Evolutionary conservation across 108 stramenopile species (phyloP).

Genomic region (Conticribra weissflogii): DNA sequence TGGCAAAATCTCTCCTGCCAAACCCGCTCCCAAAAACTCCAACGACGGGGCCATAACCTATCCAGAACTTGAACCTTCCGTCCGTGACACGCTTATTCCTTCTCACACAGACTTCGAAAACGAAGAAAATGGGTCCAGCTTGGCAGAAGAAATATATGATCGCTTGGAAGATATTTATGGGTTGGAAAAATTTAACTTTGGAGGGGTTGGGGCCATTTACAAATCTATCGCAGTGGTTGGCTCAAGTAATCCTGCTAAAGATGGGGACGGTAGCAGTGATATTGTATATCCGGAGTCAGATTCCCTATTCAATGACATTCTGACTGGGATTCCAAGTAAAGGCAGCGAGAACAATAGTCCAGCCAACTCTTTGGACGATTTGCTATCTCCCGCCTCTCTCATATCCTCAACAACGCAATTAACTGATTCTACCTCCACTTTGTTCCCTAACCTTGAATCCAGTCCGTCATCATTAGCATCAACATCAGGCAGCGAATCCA

Average conservation of each 20-base stretch:
- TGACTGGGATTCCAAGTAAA: too few relatives aligned
- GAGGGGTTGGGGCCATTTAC: conserved; percentile 35
- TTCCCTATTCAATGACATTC: conserved; percentile 62
- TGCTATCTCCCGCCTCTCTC: not conserved
- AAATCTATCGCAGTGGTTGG: conserved; percentile 20
- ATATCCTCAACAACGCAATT: not conserved
- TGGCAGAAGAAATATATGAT: conserved; percentile 79
- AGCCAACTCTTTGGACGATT: conserved; percentile 15
- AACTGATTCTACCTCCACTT: not conserved
- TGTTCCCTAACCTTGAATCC: not conserved
- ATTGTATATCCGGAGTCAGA: conserved; percentile 3
- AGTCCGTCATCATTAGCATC: not conserved
- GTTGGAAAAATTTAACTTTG: conserved; percentile 77
- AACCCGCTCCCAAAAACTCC: not conserved
- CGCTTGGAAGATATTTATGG: conserved; percentile 86
- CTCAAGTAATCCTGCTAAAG: not conserved
- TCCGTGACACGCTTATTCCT: conserved; percentile 62
- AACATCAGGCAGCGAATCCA: conserved; percentile 4
- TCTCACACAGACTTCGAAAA: conserved; percentile 27
- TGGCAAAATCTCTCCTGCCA: conserved; percentile 8
- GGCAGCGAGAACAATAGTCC: conserved; percentile 27
- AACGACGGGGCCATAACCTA: conserved; percentile 27
- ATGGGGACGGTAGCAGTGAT: conserved; percentile 4
- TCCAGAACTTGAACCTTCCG: conserved; percentile 65
- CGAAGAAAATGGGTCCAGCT: conserved; percentile 23